phyloP scores from a whole-genome alignment of 495 filamentous ascomycete genomes.

The Penicillium coffeae region DNA sequence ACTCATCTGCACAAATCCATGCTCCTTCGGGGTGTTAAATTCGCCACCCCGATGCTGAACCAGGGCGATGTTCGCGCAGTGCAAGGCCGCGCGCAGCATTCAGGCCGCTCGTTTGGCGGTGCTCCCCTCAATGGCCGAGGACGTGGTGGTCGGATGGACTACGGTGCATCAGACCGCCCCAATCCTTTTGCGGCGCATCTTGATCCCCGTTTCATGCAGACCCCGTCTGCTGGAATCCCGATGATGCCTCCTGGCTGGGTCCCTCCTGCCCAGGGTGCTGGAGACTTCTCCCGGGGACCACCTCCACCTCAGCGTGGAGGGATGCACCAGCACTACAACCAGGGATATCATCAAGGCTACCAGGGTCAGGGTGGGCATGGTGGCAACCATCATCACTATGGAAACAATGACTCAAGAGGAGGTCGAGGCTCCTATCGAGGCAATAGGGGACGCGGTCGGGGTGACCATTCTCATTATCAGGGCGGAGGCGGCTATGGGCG shows the following conservation, averaged over 20 bases:
- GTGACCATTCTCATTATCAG: neutral
- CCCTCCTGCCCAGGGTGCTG: slow-evolving; percentile 30
- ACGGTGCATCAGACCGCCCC: slow-evolving; percentile 34
- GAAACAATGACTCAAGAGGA: neutral
- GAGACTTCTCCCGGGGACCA: slow-evolving; percentile 36
- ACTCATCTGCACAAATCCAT: slow-evolving; percentile 82
- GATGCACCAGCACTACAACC: slow-evolving; percentile 22
- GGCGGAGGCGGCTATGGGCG: slow-evolving; percentile 30
- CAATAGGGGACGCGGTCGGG: neutral
- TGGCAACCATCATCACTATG: neutral
- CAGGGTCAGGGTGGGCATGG: slow-evolving; percentile 6
- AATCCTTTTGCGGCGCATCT: slow-evolving; percentile 55
- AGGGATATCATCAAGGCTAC: slow-evolving; percentile 17
- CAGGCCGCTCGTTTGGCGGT: slow-evolving; percentile 62
- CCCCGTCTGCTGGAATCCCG: slow-evolving; percentile 25
- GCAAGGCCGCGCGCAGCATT: slow-evolving; percentile 53
- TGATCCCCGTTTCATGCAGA: slow-evolving; percentile 46
- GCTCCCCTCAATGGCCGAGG: slow-evolving; percentile 53
- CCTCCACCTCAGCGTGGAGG: slow-evolving; percentile 42
- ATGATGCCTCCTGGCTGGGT: slow-evolving; percentile 37
- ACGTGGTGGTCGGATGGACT: slow-evolving; percentile 52
- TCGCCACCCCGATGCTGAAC: slow-evolving; percentile 65
- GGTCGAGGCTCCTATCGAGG: slow-evolving; percentile 1
- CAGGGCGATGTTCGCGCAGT: slow-evolving; percentile 67
- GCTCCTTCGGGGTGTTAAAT: slow-evolving; percentile 79